Conservation (phyloP, 805 yeast genomes). For the Saccharomycopsis sp. region DNA sequence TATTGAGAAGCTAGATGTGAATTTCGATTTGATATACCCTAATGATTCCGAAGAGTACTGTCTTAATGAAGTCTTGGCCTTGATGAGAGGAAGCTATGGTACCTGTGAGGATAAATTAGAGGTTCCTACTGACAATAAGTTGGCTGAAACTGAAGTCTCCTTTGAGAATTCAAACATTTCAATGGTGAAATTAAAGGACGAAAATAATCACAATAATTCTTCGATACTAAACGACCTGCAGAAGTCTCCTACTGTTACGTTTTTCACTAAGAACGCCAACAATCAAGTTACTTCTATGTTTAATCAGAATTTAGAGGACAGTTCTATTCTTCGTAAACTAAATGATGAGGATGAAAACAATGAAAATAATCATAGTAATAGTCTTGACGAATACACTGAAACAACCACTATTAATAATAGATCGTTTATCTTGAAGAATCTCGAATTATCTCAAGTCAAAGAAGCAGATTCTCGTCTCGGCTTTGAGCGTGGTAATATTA, state of each 20-base stretch:
- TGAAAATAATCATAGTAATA: neutral
- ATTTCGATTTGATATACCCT: slow-evolving; percentile 48
- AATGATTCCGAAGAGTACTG: slow-evolving; percentile 45
- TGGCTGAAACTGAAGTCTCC: neutral
- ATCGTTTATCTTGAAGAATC: neutral
- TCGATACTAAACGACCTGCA: slow-evolving; percentile 18
- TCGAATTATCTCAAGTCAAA: neutral
- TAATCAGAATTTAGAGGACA: slow-evolving; percentile 35
- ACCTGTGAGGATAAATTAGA: slow-evolving; percentile 4
- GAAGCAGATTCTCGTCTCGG: neutral
- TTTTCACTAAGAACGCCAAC: slow-evolving; percentile 67
- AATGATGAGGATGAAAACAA: slow-evolving; percentile 2
- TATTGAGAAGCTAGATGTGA: slow-evolving; percentile 52
- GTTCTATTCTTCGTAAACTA: slow-evolving; percentile 7
- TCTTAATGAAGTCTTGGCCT: slow-evolving; percentile 58
- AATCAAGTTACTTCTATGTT: slow-evolving; percentile 73
- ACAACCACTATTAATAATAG: neutral
- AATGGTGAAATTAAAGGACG: slow-evolving; percentile 1
- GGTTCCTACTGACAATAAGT: neutral
- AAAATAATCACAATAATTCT: slow-evolving; percentile 15
- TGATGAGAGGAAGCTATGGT: slow-evolving; percentile 32
- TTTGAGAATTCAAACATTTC: neutral
- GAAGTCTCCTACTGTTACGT: slow-evolving; percentile 61
- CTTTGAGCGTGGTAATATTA: neutral
- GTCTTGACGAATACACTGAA: neutral